phyloP scores from a whole-genome alignment of 345 rosid species.

The Trapa bicornis region DNA sequence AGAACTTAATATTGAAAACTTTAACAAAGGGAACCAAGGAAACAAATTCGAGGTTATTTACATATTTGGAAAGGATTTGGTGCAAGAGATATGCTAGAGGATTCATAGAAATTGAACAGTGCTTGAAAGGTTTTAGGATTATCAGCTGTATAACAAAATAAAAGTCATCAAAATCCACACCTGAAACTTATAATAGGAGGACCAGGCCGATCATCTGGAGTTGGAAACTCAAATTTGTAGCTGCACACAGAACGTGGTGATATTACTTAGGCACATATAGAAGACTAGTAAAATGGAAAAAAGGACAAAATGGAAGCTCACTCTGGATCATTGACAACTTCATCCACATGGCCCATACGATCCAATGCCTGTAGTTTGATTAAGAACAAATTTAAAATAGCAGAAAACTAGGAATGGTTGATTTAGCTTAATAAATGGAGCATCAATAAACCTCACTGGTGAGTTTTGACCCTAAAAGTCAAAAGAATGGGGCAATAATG shows the following conservation, averaged over 20 bases:
- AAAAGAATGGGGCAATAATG: not conserved
- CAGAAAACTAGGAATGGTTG: not conserved
- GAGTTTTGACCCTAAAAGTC: constrained; percentile 7
- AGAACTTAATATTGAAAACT: not conserved
- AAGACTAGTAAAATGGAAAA: constrained; percentile 6
- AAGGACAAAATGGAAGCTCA: constrained; percentile 24
- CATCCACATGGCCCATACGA: constrained; percentile 82
- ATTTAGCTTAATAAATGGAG: constrained; percentile 5
- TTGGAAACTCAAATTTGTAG: constrained; percentile 97
- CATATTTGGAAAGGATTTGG: not conserved
- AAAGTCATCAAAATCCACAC: constrained; percentile 27
- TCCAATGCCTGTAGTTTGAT: constrained; percentile 58
- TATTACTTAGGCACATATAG: not conserved
- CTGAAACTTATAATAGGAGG: constrained; percentile 98
- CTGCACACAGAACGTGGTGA: constrained; percentile 33
- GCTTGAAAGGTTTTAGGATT: not conserved
- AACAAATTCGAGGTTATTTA: not conserved
- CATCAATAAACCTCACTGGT: not conserved
- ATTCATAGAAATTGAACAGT: not conserved
- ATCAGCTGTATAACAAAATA: not conserved
- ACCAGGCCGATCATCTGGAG: constrained; percentile 97
- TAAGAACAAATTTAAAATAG: not conserved
- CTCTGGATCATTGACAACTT: constrained; percentile 96
- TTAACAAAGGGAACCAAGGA: not conserved
- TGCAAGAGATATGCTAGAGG: not conserved